Percentiles rank a stretch among this genome's conserved stretches.
Conservation (phyloP, 139 green algal species). For the Picochlorum sp. region DNA sequence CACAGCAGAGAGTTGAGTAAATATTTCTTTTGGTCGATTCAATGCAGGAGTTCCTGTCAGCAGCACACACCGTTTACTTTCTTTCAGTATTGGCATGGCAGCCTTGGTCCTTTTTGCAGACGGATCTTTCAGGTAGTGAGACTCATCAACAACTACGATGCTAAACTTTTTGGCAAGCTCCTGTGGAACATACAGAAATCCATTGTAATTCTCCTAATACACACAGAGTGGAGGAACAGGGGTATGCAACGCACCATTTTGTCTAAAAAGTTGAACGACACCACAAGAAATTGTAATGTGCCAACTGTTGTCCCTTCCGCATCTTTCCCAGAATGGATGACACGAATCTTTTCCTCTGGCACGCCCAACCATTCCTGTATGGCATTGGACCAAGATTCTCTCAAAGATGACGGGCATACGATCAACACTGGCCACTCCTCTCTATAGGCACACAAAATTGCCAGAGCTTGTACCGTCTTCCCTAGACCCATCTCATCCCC, state of each 20-base stretch:
- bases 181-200: constrained; percentile 12
- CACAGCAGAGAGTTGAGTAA: constrained; percentile 53
- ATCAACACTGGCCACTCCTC: constrained; percentile 75
- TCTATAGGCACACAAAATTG: constrained; percentile 51
- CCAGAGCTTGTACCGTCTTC: constrained; percentile 71
- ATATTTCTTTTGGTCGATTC: constrained; percentile 61
- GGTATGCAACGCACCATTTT: constrained; percentile 43
- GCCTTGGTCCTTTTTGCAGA: constrained; percentile 50
- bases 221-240: neutral
- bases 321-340: constrained; percentile 30
- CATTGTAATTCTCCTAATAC: neutral
- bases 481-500: constrained; percentile 52
- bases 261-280: constrained; percentile 79
- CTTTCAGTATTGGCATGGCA: constrained; percentile 51
- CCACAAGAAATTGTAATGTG: constrained; percentile 47
- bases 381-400: constrained; percentile 59
- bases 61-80: constrained; percentile 47
- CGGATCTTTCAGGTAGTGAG: constrained; percentile 60
- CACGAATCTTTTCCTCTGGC: constrained; percentile 30
- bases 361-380: constrained; percentile 56
- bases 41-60: constrained; percentile 71
- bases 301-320: neutral
- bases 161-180: constrained; percentile 7
- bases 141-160: constrained; percentile 50
- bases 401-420: constrained; percentile 63